Conservation (phyloP, 768 basidiomycete species). For the Tylopilus subfusipes region DNA sequence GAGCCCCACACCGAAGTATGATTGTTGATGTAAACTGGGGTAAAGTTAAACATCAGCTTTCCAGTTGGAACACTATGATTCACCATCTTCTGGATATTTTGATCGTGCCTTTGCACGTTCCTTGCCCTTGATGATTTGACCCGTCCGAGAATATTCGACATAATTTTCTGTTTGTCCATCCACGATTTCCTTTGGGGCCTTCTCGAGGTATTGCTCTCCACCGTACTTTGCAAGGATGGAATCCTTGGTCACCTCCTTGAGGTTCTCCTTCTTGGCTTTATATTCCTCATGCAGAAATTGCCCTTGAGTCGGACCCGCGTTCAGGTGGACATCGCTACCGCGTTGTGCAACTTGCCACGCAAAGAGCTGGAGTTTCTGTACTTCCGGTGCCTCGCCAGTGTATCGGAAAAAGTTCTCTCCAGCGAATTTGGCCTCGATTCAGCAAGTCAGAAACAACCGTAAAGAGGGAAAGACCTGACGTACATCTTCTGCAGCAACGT, state of each 20-base stretch:
- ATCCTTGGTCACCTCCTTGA: slow-evolving; percentile 84
- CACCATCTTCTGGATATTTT: slow-evolving; percentile 97
- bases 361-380: slow-evolving; percentile 90
- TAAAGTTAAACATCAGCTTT: not conserved
- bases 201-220: slow-evolving; percentile 87
- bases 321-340: slow-evolving; percentile 93
- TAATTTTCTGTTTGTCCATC: slow-evolving; percentile 97
- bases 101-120: slow-evolving; percentile 84
- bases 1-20: slow-evolving; percentile 98
- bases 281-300: slow-evolving; percentile 89
- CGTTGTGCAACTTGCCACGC: slow-evolving; percentile 94
- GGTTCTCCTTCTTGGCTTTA: slow-evolving; percentile 85
- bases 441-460: not conserved
- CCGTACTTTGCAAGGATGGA: slow-evolving; percentile 93
- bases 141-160: slow-evolving; percentile 92
- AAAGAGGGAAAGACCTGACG: slow-evolving; percentile 25
- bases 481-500: slow-evolving; percentile 84
- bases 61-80: slow-evolving; percentile 20
- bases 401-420: slow-evolving; percentile 95
- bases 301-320: slow-evolving; percentile 95
- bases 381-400: slow-evolving; percentile 89
- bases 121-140: slow-evolving; percentile 86
- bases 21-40: slow-evolving; percentile 81
- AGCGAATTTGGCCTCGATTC: slow-evolving; percentile 73
- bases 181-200: slow-evolving; percentile 87